Evolutionary conservation across 495 filamentous ascomycete species (phyloP), one percentile per base, ranked within the genome.

Genomic region (Tuber indicum): DNA sequence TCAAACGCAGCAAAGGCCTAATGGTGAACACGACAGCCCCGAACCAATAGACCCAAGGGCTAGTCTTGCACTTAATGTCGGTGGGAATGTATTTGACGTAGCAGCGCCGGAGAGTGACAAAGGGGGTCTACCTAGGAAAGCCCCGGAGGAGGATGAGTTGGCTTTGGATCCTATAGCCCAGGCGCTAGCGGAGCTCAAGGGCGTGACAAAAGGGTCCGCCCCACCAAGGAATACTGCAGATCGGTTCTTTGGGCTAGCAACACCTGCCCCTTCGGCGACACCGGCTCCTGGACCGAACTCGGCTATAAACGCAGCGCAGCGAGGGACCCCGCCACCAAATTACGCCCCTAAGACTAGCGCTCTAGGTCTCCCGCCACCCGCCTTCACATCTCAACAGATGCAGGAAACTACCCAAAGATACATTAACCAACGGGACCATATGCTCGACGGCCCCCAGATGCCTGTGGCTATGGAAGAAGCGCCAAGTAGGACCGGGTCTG

Each of bases 31-130:
- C 72, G 85, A 85, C n/a, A 91, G 91, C 81, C 93, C 94, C 2
- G 96, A 99, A 72, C 96, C 94, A 4, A 94, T 95, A 44, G 95
- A 97, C 84, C 94, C 96, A 47, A 89, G 94, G 52, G 92, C 96
- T 70, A 97, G 92, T 84, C 91, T 98, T 82, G 95, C 97, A 71
- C 88, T 99, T n/a, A 97, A 97, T 84, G 89, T 99, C 26, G 96
- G 96, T 12, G 91, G 93, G 81, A 99, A 98, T 80, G 94, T 98
- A 41, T 98, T 99, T 85, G 91, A 97, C 81, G 94, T 99, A 12
- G 92, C 93, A n/a, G 92, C 92, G 9, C 92, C 94, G 0, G 93
- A 95, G 75, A 84, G 84, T 66, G 85, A 82, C 49, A 71, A 78
- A 42, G 74, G 78, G 46, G 41, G 72, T 12, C 77, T 75, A 23